These are phyloP conservation scores for Xylariaceae sp. DNA, from an alignment of 2,329 filamentous ascomycete species.

Conservation along the genomic window DNA sequence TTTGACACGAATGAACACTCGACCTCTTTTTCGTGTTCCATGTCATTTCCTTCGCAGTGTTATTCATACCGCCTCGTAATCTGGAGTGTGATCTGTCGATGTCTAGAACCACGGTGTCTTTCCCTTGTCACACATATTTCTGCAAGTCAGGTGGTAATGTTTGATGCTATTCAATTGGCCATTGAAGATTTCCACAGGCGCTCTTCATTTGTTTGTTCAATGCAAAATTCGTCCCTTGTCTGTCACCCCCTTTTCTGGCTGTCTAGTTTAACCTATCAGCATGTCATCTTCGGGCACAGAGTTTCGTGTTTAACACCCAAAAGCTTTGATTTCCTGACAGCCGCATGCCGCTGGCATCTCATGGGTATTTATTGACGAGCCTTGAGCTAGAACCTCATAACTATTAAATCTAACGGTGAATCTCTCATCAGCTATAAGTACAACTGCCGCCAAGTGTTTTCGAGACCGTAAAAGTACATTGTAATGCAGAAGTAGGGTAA, in stretches of 20 bases:
- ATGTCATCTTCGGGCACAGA: background rate
- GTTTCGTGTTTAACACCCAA: conserved; percentile 9
- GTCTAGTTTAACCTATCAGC: conserved; percentile 18
- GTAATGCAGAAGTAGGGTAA: no score
- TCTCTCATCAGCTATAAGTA: no score
- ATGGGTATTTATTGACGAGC: conserved; percentile 1
- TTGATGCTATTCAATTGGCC: background rate
- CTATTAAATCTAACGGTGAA: no score
- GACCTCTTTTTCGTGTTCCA: background rate
- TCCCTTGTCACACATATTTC: background rate
- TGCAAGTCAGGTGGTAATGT: background rate
- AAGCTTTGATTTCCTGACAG: conserved; percentile 6
- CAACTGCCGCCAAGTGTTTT: no score
- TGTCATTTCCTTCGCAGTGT: conserved; percentile 8
- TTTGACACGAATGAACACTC: no score
- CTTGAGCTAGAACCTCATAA: no score
- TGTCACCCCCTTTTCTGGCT: background rate
- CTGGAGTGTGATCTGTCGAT: conserved; percentile 20
- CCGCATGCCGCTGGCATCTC: conserved; percentile 13
- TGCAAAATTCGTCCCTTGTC: no score
- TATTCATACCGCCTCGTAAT: background rate
- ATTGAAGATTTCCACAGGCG: background rate
- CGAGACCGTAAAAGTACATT: no score
- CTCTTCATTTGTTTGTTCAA: background rate
- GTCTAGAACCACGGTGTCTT: background rate